Percentiles rank a stretch among this genome's conserved stretches.
Evolutionary conservation across 192 early-diverging fungal genomes (phyloP).

Genomic region (Podila minutissima): DNA sequence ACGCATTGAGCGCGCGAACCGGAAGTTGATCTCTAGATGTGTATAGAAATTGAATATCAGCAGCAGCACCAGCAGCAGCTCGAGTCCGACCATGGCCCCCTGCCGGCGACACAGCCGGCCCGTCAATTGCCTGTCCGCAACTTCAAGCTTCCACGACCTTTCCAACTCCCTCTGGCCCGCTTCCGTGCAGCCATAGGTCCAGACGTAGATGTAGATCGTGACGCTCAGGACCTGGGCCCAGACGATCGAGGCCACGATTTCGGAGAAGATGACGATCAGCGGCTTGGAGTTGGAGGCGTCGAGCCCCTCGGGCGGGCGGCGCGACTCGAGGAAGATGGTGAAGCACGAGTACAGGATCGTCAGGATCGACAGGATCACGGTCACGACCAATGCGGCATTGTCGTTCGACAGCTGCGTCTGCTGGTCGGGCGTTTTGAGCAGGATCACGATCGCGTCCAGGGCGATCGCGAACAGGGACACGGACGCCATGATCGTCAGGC

Average conservation of each 20-base stretch:
- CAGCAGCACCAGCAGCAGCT: constrained; percentile 25
- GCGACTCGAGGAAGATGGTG: constrained; percentile 23
- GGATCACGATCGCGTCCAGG: constrained; percentile 9
- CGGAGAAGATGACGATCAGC: constrained; percentile 32
- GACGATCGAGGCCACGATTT: constrained; percentile 28
- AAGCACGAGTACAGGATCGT: constrained; percentile 32
- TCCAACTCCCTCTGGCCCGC: constrained; percentile 1
- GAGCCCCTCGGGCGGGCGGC: constrained; percentile 28
- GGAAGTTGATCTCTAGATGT: constrained; percentile 35
- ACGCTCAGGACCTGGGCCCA: constrained; percentile 43
- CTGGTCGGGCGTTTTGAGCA: not conserved
- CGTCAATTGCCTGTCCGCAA: not conserved
- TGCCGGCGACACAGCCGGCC: constrained; percentile 21
- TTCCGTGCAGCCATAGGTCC: constrained; percentile 27
- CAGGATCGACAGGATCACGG: constrained; percentile 15
- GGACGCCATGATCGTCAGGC: constrained; percentile 11
- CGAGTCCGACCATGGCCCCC: constrained; percentile 27
- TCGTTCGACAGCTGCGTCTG: constrained; percentile 11
- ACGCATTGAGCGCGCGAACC: constrained; percentile 18
- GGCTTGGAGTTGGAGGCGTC: constrained; percentile 25
- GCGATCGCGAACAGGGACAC: constrained; percentile 17
- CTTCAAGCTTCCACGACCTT: constrained; percentile 2
- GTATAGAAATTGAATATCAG: constrained; percentile 48
- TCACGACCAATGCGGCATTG: constrained; percentile 13
- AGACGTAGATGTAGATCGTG: constrained; percentile 25